Evolutionary conservation across 2,329 filamentous ascomycete genomes (phyloP).

Genomic region (Leptodontidium sp.): DNA sequence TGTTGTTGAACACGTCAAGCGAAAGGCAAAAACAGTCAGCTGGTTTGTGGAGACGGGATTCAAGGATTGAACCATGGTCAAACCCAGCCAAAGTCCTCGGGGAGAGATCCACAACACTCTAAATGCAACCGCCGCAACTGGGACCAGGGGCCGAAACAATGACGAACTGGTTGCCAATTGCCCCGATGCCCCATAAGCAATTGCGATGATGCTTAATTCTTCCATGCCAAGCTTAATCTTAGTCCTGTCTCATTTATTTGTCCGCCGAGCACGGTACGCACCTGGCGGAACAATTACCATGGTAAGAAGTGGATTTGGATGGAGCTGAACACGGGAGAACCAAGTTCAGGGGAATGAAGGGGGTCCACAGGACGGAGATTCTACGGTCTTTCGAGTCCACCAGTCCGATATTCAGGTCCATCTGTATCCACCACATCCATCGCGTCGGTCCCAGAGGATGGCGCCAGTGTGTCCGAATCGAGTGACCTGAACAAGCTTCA

Average conservation of each 20-base stretch:
- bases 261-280: background rate
- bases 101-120: too few species aligned
- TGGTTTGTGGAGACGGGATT: too few species aligned
- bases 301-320: background rate
- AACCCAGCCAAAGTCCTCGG: too few species aligned
- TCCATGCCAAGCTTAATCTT: background rate
- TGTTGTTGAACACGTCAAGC: too few species aligned
- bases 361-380: slow-evolving; percentile 11
- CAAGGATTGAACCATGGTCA: too few species aligned
- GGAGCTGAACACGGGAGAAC: background rate
- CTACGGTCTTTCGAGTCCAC: slow-evolving; percentile 6
- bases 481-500: background rate
- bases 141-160: too few species aligned
- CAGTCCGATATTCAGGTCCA: slow-evolving; percentile 3
- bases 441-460: too few species aligned
- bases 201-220: slow-evolving; percentile 10
- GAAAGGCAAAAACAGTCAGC: too few species aligned
- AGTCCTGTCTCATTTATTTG: background rate
- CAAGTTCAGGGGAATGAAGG: background rate
- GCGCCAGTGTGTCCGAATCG: too few species aligned
- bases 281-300: slow-evolving; percentile 4
- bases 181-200: background rate
- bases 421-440: background rate
- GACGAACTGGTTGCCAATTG: too few species aligned
- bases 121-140: too few species aligned